A percentile compares a stretch with the other conserved stretches of the same genome.
These are phyloP conservation scores for Epichloe gansuensis DNA, from an alignment of 2,329 filamentous ascomycete species.

Conservation along the genomic window DNA sequence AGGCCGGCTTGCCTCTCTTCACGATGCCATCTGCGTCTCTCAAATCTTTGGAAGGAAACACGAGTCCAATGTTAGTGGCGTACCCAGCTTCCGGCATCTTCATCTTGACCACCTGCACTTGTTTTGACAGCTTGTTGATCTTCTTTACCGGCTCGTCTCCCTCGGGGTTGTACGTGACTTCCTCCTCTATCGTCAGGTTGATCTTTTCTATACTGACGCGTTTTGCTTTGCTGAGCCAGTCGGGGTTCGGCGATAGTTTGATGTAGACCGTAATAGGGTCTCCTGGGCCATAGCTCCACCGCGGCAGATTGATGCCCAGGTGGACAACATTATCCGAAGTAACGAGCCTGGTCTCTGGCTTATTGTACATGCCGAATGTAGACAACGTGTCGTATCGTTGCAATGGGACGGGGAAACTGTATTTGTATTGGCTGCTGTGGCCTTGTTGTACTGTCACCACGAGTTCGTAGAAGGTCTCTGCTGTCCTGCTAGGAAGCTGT, in stretches of 20 bases:
- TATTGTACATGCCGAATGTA: constrained; percentile 99
- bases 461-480: constrained; percentile 93
- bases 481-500: constrained; percentile 82
- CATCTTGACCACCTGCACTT: constrained; percentile 66
- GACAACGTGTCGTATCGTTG: constrained; percentile 91
- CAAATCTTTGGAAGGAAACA: constrained; percentile 82
- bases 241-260: constrained; percentile 80
- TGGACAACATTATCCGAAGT: constrained; percentile 86
- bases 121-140: constrained; percentile 73
- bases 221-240: constrained; percentile 82
- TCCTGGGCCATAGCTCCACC: constrained; percentile 91
- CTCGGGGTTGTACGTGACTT: constrained; percentile 97
- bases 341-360: constrained; percentile 74
- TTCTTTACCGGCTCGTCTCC: constrained; percentile 90
- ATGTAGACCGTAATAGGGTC: constrained; percentile 96
- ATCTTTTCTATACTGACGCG: constrained; percentile 91
- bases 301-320: constrained; percentile 78
- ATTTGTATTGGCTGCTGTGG: constrained; percentile 74
- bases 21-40: constrained; percentile 80
- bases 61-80: constrained; percentile 79
- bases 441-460: constrained; percentile 94
- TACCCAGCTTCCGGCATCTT: constrained; percentile 87
- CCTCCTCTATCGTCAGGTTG: constrained; percentile 86
- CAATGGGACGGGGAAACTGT: constrained; percentile 80
- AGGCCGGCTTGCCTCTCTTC: constrained; percentile 70